Base-by-base conservation (phyloP, 768 basidiomycete genomes). In the Tremella mesenterica region DNA sequence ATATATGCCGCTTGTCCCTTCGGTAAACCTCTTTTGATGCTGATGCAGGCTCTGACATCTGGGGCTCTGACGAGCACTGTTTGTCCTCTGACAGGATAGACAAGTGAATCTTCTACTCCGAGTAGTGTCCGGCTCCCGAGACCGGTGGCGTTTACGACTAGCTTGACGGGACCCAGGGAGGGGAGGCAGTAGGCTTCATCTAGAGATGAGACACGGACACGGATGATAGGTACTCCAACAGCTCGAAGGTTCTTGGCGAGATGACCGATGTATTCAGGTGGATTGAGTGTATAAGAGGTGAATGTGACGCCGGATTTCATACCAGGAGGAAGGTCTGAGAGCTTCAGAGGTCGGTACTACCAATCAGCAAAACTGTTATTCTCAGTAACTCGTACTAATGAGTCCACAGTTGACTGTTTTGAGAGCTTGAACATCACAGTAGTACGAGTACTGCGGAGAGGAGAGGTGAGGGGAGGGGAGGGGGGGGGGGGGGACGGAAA, bases 1-100 rank as follows among this genome's bases (percentile, higher is more conserved):
- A 84, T 77, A 67, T 85, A 85, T 2, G 78, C 77, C 18, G 54
- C 44, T 13, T 41, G 51, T 44, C 55, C 54, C 4, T n/a, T 8
- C 38, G 4, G n/a, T 4, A 23, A 41, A 23, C 38, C 38, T 41
- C 38, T 4, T 41, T 41, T 41, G 7, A 27, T 2, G 1, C 61
- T 57, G 44, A 33, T 58, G 53, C 59, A 56, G 2, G 20, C 75
- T 25, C 75, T 77, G 38, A 87, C 75, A 72, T 79, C 78, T 0
- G 86, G 84, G 2, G 86, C 85, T 30, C 80, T 72, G 23, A 92
- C 76, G 14, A 90, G 71, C 13, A 91, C 82, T 0, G 87, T 84
- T 73, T 95, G 90, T 4, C 90, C 91, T 41, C 87, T 78, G 57
- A 89, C 79, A 1, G 90, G 89, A 66, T 81, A 81, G 21, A 88